Conservation (phyloP, 306 rosid genomes). For the Quercus variabilis region DNA sequence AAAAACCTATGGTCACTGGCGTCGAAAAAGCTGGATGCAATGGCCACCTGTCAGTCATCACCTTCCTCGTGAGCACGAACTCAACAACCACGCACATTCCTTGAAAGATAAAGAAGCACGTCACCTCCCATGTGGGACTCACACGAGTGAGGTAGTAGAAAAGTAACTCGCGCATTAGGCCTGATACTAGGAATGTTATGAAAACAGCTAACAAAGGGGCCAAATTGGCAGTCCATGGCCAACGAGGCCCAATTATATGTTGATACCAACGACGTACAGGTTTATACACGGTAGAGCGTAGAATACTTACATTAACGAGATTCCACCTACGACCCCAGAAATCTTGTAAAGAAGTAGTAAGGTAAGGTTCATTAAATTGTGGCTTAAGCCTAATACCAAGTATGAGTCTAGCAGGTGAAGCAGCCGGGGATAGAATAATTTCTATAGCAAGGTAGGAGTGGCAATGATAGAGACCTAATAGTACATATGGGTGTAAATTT, state of each 20-base stretch:
- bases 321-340: no score
- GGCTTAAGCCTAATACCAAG: no score
- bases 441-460: no score
- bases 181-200: constrained; percentile 46
- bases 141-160: constrained; percentile 46
- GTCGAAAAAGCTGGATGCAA: constrained; percentile 35
- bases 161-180: constrained; percentile 61
- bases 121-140: constrained; percentile 81
- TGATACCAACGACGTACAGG: neutral
- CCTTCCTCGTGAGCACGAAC: constrained; percentile 44
- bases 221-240: neutral
- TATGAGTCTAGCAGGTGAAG: no score
- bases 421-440: no score
- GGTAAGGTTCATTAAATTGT: no score
- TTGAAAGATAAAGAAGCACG: constrained; percentile 57
- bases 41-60: constrained; percentile 30
- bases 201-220: neutral
- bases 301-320: no score
- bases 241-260: neutral
- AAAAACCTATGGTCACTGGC: constrained; percentile 28
- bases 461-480: no score
- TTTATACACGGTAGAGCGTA: no score
- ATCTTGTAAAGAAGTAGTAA: no score
- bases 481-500: no score
- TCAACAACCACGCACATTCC: constrained; percentile 51